Percentiles rank a stretch among this genome's conserved stretches.
Conservation (phyloP, 805 yeast species). For the Zygosaccharomyces gambellarensis region DNA sequence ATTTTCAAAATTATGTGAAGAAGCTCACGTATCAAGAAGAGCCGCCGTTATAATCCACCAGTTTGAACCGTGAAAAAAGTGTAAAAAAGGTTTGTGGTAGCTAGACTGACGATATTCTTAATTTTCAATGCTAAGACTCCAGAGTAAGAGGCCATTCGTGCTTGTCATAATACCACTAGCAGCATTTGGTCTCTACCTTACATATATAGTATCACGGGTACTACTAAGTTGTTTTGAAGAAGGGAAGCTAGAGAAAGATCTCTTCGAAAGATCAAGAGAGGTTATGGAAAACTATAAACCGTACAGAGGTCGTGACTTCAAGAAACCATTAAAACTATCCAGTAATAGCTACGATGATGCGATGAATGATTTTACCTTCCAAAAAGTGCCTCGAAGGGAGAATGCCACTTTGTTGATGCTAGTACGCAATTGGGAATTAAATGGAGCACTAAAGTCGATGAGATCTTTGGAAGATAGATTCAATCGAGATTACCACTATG, state of each 20-base stretch:
- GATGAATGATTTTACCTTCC: constrained; percentile 3
- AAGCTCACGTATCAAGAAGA: neutral
- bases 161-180: constrained; percentile 2
- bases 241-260: constrained; percentile 5
- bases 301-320: constrained; percentile 10
- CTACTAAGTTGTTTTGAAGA: constrained; percentile 2
- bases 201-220: constrained; percentile 4
- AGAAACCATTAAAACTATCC: constrained; percentile 22
- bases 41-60: constrained; percentile 1
- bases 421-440: constrained; percentile 74
- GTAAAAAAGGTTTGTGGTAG: neutral
- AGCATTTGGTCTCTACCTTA: constrained; percentile 1
- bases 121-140: neutral
- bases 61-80: neutral
- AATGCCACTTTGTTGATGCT: constrained; percentile 88
- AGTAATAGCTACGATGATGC: constrained; percentile 26
- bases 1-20: neutral
- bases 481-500: constrained; percentile 59
- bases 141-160: constrained; percentile 3
- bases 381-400: constrained; percentile 13
- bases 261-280: constrained; percentile 14
- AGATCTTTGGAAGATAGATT: constrained; percentile 73
- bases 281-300: constrained; percentile 17
- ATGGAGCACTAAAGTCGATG: constrained; percentile 70
- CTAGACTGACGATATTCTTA: neutral